Base-by-base conservation (phyloP, 2,329 filamentous ascomycete genomes). In the Emergomyces africanus region DNA sequence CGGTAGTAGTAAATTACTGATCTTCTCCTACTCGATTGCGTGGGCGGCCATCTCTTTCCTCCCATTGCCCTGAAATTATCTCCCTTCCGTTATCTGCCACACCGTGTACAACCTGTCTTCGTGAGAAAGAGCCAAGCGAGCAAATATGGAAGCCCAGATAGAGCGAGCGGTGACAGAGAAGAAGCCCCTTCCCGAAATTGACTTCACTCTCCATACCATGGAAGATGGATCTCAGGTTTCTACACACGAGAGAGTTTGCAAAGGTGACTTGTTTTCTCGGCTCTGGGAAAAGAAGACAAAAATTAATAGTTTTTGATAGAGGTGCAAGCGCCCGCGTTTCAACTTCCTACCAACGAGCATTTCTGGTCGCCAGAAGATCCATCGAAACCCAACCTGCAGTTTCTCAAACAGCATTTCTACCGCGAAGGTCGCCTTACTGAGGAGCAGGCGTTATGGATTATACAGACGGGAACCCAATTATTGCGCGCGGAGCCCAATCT, bases 131-230 rank as follows among this genome's bases (percentile, higher is more conserved):
- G 14, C 18, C 15, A 25, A 48, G 30, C 30, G 42, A n/a, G 58
- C 62, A 66, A 74, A 64, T 41, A 77, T 77, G 75, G 73, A 74
- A 64, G 68, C 65, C 51, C 67, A 69, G 64, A 64, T 96, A 71
- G 90, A 96, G 70, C 89, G 89, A 73, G 94, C 94, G 62, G 90
- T 99, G 70, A 85, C 86, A 74, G 85, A 96, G 69, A 97, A 97
- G 86, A 92, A 88, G 79, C 91, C 92, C 58, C 82, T 95, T 56
- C 94, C 94, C 60, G 92, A 97, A 81, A 97, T 99, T 70, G 94
- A 99, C 79, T 99, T 99, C 74, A 95, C 90, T 59, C 85, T 99
- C 70, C 94, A 99, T 76, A 94, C 88, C 63, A 96, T 97, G 92
- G 94, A 99, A 75, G 94, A 99, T 80, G 90, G 89, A 71, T 86